A percentile compares a stretch with the other conserved stretches of the same genome.
Conservation (phyloP, 1,284 basidiomycete genomes). For the Mycena citricolor region DNA sequence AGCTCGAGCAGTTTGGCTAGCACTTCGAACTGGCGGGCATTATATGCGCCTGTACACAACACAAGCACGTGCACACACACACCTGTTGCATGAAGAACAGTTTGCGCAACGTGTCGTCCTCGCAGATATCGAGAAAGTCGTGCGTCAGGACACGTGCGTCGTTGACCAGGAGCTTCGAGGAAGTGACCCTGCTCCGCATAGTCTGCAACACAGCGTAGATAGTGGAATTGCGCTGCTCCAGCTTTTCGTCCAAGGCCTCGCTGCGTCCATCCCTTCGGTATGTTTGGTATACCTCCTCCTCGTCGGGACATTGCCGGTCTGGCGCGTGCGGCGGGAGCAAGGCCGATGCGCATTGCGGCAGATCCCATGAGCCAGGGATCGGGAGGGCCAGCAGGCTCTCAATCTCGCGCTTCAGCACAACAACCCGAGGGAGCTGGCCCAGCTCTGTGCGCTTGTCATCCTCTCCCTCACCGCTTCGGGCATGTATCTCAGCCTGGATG, state of each 20-base stretch:
- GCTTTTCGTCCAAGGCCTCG: slow-evolving; percentile 25
- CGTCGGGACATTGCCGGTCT: slow-evolving; percentile 32
- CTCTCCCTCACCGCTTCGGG: slow-evolving; percentile 31
- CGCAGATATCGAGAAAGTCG: slow-evolving; percentile 47
- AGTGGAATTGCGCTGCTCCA: slow-evolving; percentile 35
- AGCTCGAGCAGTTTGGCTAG: slow-evolving; percentile 44
- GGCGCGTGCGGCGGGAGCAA: slow-evolving; percentile 27
- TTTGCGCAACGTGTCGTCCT: slow-evolving; percentile 41
- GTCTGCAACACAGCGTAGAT: slow-evolving; percentile 36
- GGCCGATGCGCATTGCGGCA: slow-evolving; percentile 37
- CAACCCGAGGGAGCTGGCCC: slow-evolving; percentile 43
- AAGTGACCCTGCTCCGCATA: slow-evolving; percentile 30
- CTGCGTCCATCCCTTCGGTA: slow-evolving; percentile 28
- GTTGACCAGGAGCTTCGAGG: slow-evolving; percentile 40
- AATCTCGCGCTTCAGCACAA: slow-evolving; percentile 43
- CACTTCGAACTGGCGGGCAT: slow-evolving; percentile 43
- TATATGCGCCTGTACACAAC: background rate
- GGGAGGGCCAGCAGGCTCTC: slow-evolving; percentile 47
- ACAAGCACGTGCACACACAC: slow-evolving; percentile 20
- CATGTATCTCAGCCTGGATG: slow-evolving; percentile 35
- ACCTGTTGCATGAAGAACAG: slow-evolving; percentile 54
- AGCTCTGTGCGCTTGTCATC: slow-evolving; percentile 34
- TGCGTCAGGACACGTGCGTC: slow-evolving; percentile 39
- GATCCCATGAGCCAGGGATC: slow-evolving; percentile 47
- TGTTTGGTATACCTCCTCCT: slow-evolving; percentile 38